Evolutionary conservation across 306 rosid genomes (phyloP).

Genomic region (Ammopiptanthus mongolicus): DNA sequence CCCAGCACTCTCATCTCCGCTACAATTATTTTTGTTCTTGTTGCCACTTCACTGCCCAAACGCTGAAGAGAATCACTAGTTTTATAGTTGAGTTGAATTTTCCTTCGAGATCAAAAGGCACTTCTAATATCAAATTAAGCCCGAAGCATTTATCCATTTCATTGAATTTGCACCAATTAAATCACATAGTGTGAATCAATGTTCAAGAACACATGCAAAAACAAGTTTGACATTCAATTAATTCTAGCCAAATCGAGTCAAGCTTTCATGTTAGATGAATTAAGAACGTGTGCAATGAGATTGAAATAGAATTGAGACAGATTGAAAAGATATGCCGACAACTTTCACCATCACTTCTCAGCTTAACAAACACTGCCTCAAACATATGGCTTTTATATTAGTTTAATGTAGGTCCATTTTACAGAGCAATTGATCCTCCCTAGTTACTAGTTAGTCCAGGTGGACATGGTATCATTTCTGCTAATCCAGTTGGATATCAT

Average conservation of each 20-base stretch:
- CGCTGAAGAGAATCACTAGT: background rate
- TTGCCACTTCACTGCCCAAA: background rate
- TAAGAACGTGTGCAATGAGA: background rate
- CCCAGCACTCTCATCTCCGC: background rate
- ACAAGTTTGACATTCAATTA: background rate
- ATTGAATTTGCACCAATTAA: background rate
- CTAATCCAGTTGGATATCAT: background rate
- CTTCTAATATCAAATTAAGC: background rate
- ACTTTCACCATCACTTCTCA: background rate
- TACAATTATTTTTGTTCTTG: background rate
- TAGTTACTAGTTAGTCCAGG: background rate
- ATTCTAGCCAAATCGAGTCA: background rate
- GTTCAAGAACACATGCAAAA: background rate
- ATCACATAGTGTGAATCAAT: background rate
- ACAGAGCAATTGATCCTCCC: background rate
- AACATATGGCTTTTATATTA: background rate
- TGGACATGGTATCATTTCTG: background rate
- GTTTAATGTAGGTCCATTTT: background rate
- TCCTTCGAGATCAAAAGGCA: background rate
- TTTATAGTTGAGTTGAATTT: background rate
- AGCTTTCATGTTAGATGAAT: background rate
- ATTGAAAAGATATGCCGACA: background rate
- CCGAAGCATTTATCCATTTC: background rate
- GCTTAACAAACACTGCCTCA: background rate
- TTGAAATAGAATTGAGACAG: background rate